These are phyloP conservation scores for Elsinoe arachidis DNA, from an alignment of 2,329 filamentous ascomycete species.

Conservation along the genomic window DNA sequence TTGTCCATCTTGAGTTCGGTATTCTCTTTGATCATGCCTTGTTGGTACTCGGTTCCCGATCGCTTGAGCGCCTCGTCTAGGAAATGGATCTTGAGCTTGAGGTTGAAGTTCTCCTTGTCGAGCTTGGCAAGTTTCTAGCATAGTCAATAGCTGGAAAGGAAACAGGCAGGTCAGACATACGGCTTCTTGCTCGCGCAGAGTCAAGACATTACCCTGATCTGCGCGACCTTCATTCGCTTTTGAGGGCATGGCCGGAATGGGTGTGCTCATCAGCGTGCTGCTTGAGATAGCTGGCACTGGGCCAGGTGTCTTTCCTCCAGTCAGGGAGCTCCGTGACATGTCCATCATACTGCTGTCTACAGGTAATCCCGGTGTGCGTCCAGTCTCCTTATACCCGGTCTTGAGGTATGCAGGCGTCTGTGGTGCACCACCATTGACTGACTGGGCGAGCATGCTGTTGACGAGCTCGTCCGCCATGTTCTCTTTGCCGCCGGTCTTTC, in stretches of 20 bases:
- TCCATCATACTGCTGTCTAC: conserved; percentile 63
- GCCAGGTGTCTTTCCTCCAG: conserved; percentile 60
- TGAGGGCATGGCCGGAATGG: conserved; percentile 60
- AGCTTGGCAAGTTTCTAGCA: conserved; percentile 78
- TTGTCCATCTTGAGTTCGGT: conserved; percentile 92
- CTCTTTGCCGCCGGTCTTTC: conserved; percentile 18
- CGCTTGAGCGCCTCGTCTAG: conserved; percentile 84
- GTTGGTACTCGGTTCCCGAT: conserved; percentile 79
- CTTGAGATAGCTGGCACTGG: conserved; percentile 70
- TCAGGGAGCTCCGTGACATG: conserved; percentile 55
- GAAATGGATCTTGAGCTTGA: conserved; percentile 96
- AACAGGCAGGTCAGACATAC: conserved; percentile 37
- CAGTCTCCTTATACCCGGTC: conserved; percentile 50
- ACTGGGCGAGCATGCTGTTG: conserved; percentile 28
- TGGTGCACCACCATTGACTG: conserved; percentile 37
- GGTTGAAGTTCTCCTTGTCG: conserved; percentile 94
- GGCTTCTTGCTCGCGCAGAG: conserved; percentile 87
- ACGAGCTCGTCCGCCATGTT: conserved; percentile 16
- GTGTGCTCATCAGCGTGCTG: conserved; percentile 69
- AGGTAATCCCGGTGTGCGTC: conserved; percentile 64
- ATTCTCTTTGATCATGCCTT: conserved; percentile 84
- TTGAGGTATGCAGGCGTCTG: conserved; percentile 62
- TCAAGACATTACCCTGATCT: conserved; percentile 82
- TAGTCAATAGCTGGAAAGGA: conserved; percentile 9
- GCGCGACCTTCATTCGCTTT: conserved; percentile 57